Evolutionary conservation across 495 filamentous ascomycete species (phyloP).

Genomic region (Friedmanniomyces endolithicus): DNA sequence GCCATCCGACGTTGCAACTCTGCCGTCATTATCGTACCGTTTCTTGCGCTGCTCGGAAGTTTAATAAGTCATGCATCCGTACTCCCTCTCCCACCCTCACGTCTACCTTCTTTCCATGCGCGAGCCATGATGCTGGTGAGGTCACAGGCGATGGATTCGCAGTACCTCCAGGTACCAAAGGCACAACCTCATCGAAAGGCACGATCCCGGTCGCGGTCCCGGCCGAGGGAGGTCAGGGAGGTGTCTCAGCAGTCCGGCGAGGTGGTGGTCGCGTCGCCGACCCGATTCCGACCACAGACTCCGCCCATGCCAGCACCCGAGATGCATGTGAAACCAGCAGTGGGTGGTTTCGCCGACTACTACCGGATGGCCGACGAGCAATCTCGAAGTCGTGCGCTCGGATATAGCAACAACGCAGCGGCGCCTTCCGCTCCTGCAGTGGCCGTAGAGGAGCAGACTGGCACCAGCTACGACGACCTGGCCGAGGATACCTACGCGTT

Average conservation of each 20-base stretch:
- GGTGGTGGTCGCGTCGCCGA: slow-evolving; percentile 9
- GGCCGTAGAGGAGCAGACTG: slow-evolving; percentile 8
- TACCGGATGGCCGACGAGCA: not conserved
- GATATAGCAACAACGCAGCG: not conserved
- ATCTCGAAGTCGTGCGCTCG: not conserved
- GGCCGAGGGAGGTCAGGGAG: slow-evolving; percentile 7
- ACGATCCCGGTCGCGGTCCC: slow-evolving; percentile 16
- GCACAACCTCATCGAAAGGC: slow-evolving; percentile 15
- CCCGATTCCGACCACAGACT: slow-evolving; percentile 9
- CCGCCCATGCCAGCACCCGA: slow-evolving; percentile 13
- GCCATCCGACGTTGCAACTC: not conserved
- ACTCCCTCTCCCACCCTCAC: not conserved
- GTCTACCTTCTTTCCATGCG: not conserved
- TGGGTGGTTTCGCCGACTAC: slow-evolving; percentile 1
- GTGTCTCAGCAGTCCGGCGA: not conserved
- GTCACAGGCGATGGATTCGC: slow-evolving; percentile 10
- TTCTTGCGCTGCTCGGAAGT: not conserved
- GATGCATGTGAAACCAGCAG: not conserved
- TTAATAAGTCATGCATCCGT: not conserved
- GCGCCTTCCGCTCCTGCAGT: not conserved
- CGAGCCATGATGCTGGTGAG: slow-evolving; percentile 3
- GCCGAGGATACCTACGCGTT: slow-evolving; percentile 14
- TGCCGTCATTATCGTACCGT: not conserved
- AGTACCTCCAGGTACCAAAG: slow-evolving; percentile 20
- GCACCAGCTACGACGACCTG: slow-evolving; percentile 21